Evolutionary conservation across 1,284 basidiomycete species (phyloP), one percentile per base, ranked within the genome.

Genomic region (Cryptococcus sp.): DNA sequence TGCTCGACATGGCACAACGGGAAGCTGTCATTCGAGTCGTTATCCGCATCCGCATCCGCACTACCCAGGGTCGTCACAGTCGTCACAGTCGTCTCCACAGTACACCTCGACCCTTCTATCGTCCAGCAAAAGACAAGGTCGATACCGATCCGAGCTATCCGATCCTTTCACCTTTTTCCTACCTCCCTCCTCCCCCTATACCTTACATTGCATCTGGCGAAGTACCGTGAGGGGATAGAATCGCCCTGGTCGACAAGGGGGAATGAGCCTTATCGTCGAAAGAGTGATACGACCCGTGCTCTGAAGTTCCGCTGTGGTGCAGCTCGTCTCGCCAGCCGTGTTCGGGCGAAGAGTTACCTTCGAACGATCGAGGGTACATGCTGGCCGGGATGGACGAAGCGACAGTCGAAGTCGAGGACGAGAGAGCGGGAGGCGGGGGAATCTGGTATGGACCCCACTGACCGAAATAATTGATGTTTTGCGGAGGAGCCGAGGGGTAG

Each of bases 371-470:
- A 11, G 5, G 14, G 19, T 35, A 25, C 28, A 23, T 36, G 7
- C 11, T 10, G 12, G n/a, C 18, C 16, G 35, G 12, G 11, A 40
- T 18, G 26, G 23, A 19, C 10, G 35, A 24, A 19, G 35, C 16
- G 21, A 33, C 24, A 22, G 35, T 28, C 18, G 24, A 28, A 16
- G 34, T 16, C n/a, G 31, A 43, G 25, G 32, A 26, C 23, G 45
- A 40, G 16, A 31, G 16, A 10, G 43, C 43, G 18, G 43, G 52
- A 16, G 52, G 50, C 14, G 51, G 49, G 14, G 43, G 48, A 11
- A 40, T 43, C 11, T 34, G 47, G 51, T 59, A 59, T 2, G 57
- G 53, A 16, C 51, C 52, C 57, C 57, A 52, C 5, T 59, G 53
- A 16, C 54, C 55, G 11, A 61, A 50, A 37, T 54, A 59, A 42